These are phyloP conservation scores for Arxiozyma heterogenica DNA, from an alignment of 1,139 yeast genomes.

Conservation along the genomic window DNA sequence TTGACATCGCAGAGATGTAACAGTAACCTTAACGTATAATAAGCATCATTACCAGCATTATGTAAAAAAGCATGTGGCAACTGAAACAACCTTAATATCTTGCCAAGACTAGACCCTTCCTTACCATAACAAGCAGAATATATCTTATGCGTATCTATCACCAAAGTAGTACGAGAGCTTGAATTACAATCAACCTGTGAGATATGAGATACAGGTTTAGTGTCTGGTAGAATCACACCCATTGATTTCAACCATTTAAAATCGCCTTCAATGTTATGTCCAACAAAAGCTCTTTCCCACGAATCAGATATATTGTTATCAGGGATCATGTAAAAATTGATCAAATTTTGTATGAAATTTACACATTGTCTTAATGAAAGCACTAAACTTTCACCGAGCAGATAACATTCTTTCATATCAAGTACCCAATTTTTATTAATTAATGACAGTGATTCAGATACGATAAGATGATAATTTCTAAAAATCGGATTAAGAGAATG, in stretches of 20 bases:
- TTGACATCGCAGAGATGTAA: conserved; percentile 48
- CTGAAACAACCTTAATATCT: conserved; percentile 41
- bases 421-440: conserved; percentile 55
- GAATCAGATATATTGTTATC: conserved; percentile 13
- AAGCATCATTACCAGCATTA: conserved; percentile 81
- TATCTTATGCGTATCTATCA: conserved; percentile 51
- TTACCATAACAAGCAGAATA: conserved; percentile 39
- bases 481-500: conserved; percentile 24
- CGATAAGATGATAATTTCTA: conserved; percentile 47
- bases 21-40: conserved; percentile 50
- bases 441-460: conserved; percentile 40
- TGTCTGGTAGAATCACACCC: conserved; percentile 39
- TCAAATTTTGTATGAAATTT: conserved; percentile 35
- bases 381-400: conserved; percentile 46
- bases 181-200: neutral
- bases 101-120: conserved; percentile 42
- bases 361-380: conserved; percentile 35
- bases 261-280: conserved; percentile 63
- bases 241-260: conserved; percentile 41
- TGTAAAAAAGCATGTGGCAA: conserved; percentile 60
- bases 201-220: neutral
- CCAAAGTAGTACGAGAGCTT: conserved; percentile 19
- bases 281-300: conserved; percentile 43
- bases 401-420: conserved; percentile 47
- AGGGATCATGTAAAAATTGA: conserved; percentile 36